Base-by-base conservation (phyloP, 2,329 filamentous ascomycete species). In the Verticillium nubilum region DNA sequence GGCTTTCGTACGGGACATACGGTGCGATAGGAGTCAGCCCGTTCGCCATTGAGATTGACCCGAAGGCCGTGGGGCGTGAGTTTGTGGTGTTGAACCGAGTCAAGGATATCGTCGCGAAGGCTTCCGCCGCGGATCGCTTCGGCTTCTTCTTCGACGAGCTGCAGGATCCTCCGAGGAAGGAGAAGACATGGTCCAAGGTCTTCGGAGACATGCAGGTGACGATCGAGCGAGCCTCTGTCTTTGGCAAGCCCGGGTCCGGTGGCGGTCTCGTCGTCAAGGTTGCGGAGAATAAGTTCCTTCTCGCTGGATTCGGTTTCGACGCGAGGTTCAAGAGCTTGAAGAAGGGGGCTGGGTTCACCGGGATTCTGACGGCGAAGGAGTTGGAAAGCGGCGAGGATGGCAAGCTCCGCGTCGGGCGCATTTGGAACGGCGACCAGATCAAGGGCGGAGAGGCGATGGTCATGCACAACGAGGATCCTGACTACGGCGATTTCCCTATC, bases 401-500 rank as follows among this genome's bases (percentile, higher is more conserved):
- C 1, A 56, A 68, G 10, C 57, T 76, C 23, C 52, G 56, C 52
- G 73, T 70, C 5, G 52, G 68, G 25, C 66, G 72, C 9, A 61
- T 69, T 0, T 29, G 76, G 9, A 76, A 76, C 47, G 74, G 75
- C 12, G 75, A 76, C 59, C 74, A 77, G 67, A 76, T 73, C 0
- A 67, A 73, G 50, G 70, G 70, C 62, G 81, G 81, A 3, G 68
- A 70, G 52, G 78, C 74, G 54, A 66, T 75, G 19, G 79, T 83
- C 61, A 85, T 85, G 82, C 82, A 80, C 0, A 81, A 77, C 59
- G 78, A 82, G 50, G 73, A 82, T 28, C 80, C 80, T 0, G 80
- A 84, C 61, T 84, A 84, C 65, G 81, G 81, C 1, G 79, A 78
- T 0, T 83, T 83, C 59, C 80, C 80, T 0, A 84, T 83, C 47